Evolutionary conservation across 768 basidiomycete genomes (phyloP).

Genomic region (Tricholoma terreum): DNA sequence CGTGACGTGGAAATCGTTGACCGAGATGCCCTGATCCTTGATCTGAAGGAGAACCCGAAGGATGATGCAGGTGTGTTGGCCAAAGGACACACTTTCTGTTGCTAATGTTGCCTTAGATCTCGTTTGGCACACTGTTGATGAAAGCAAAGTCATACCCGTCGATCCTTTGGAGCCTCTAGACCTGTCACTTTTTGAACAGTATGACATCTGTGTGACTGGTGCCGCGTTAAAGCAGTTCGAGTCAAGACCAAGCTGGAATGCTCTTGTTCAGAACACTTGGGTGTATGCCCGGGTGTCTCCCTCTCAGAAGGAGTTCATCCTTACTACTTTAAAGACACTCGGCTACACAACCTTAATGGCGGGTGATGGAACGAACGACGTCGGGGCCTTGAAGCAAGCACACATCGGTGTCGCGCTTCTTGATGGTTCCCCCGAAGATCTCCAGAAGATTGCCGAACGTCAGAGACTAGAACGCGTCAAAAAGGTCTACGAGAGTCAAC

Average conservation of each 20-base stretch:
- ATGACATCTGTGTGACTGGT: conserved; percentile 97
- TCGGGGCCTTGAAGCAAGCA: conserved; percentile 96
- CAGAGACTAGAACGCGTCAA: conserved; percentile 88
- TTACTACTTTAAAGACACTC: conserved; percentile 83
- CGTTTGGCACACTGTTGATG: conserved; percentile 92
- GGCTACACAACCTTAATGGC: conserved; percentile 97
- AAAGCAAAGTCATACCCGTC: conserved; percentile 83
- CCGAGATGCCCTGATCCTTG: conserved; percentile 89
- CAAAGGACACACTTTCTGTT: background rate
- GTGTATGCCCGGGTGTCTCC: conserved; percentile 99
- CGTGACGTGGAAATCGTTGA: conserved; percentile 97
- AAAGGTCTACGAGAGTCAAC: conserved; percentile 95
- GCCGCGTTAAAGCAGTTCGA: conserved; percentile 89
- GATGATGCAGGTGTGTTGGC: conserved; percentile 58
- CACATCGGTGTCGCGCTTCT: conserved; percentile 89
- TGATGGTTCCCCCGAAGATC: conserved; percentile 87
- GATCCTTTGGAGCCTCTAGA: conserved; percentile 80
- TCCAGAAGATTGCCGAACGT: conserved; percentile 91
- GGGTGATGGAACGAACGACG: conserved; percentile 98
- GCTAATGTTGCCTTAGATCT: conserved; percentile 51
- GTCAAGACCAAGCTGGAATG: conserved; percentile 62
- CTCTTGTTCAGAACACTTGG: conserved; percentile 93
- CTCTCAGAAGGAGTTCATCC: conserved; percentile 91
- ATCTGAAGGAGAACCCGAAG: conserved; percentile 77
- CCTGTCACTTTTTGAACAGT: conserved; percentile 69